Percentiles rank a stretch among this genome's conserved stretches.
phyloP scores from a whole-genome alignment of 441 rosid genomes.

The Flueggea neowawraea region DNA sequence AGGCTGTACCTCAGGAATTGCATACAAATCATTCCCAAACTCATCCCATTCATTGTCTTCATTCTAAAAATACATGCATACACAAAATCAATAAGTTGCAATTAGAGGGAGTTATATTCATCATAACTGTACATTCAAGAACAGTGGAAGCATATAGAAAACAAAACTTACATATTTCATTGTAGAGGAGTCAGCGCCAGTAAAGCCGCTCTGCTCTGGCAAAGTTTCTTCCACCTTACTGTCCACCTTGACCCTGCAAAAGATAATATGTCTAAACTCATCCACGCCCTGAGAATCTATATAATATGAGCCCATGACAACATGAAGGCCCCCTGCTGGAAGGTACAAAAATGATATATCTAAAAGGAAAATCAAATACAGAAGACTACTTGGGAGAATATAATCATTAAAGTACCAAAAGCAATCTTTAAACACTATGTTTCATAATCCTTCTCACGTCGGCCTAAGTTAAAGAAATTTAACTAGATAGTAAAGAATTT shows the following conservation, averaged over 20 bases:
- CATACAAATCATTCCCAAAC: conserved; percentile 93
- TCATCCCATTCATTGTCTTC: conserved; percentile 95
- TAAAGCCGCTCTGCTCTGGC: conserved; percentile 44
- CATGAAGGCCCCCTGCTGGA: neutral
- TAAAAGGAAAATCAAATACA: neutral
- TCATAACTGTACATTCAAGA: neutral
- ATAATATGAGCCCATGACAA: conserved; percentile 4
- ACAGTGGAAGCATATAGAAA: neutral
- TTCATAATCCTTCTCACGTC: conserved; percentile 7
- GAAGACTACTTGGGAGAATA: neutral
- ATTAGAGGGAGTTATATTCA: neutral
- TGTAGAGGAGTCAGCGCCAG: conserved; percentile 51
- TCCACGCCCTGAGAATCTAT: conserved; percentile 19
- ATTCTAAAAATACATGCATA: conserved; percentile 40
- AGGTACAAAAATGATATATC: neutral
- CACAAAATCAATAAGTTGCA: conserved; percentile 1
- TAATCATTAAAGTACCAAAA: neutral
- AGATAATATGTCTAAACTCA: conserved; percentile 23
- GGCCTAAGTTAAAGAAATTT: conserved; percentile 11
- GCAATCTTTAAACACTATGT: conserved; percentile 1
- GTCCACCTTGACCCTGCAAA: conserved; percentile 70
- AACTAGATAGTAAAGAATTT: conserved; percentile 18
- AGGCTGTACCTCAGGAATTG: conserved; percentile 69
- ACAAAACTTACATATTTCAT: conserved; percentile 59
- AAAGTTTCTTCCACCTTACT: conserved; percentile 40